Conservation (phyloP, 495 filamentous ascomycete species). For the Talaromyces wortmannii region DNA sequence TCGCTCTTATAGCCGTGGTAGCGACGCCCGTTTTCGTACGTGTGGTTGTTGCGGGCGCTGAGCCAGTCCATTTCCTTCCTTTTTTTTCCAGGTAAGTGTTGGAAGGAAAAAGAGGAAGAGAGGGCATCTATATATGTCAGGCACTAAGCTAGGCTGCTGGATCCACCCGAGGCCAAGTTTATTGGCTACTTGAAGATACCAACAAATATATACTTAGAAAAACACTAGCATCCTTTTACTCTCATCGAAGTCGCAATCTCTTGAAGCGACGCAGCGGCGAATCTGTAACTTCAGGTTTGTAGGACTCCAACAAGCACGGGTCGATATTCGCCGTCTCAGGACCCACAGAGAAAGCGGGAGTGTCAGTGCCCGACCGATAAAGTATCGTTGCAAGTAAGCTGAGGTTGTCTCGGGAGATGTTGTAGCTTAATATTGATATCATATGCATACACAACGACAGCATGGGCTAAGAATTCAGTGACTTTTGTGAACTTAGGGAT, state of each 20-base stretch:
- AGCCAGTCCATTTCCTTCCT: neutral
- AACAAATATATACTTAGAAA: too few species aligned
- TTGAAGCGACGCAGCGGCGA: conserved; percentile 1
- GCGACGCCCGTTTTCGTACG: neutral
- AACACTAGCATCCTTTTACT: too few species aligned
- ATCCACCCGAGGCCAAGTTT: too few species aligned
- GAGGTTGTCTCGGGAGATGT: conserved; percentile 11
- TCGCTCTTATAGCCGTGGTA: neutral
- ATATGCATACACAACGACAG: conserved; percentile 13
- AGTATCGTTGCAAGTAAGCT: conserved; percentile 8
- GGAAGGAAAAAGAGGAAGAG: too few species aligned
- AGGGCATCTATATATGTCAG: too few species aligned
- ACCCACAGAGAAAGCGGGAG: conserved; percentile 14
- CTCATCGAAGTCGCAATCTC: conserved; percentile 3
- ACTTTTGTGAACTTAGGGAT: conserved; percentile 14
- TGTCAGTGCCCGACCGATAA: conserved; percentile 11
- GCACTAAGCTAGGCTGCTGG: too few species aligned
- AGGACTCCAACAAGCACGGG: conserved; percentile 10
- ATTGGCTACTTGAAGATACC: too few species aligned
- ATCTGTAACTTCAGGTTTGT: neutral
- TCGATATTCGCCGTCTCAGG: conserved; percentile 14
- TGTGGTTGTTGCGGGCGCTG: neutral
- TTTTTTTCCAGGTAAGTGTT: too few species aligned
- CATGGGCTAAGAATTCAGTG: conserved; percentile 22
- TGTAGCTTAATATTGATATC: conserved; percentile 19